phyloP scores from a whole-genome alignment of 1,139 yeast genomes.

The Pichia sp. region DNA sequence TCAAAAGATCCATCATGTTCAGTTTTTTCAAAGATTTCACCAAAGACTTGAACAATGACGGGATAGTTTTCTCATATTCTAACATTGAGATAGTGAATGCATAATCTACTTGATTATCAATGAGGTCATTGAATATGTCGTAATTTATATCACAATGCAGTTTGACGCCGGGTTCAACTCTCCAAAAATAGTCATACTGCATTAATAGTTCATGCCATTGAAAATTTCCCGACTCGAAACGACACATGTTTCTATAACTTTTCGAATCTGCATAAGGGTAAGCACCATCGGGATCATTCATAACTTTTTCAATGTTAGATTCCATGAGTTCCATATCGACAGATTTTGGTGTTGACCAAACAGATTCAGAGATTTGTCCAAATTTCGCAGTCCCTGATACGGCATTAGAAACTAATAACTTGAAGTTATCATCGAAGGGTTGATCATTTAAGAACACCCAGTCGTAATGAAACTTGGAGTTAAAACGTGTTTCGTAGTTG shows the following conservation, averaged over 20 bases:
- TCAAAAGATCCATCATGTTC: constrained; percentile 9
- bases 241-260: constrained; percentile 72
- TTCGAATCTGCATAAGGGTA: constrained; percentile 41
- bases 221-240: constrained; percentile 65
- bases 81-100: constrained; percentile 49
- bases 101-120: constrained; percentile 37
- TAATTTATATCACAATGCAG: constrained; percentile 48
- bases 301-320: constrained; percentile 36
- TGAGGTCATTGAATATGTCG: constrained; percentile 46
- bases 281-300: constrained; percentile 25
- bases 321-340: constrained; percentile 52
- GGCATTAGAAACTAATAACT: constrained; percentile 32
- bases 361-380: constrained; percentile 52
- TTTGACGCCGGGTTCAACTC: constrained; percentile 55
- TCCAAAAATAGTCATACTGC: constrained; percentile 44
- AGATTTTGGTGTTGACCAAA: constrained; percentile 66
- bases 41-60: constrained; percentile 37
- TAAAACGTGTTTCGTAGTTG: constrained; percentile 51
- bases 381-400: constrained; percentile 59
- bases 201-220: constrained; percentile 41
- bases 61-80: constrained; percentile 45
- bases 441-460: constrained; percentile 57
- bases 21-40: constrained; percentile 21
- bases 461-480: constrained; percentile 45
- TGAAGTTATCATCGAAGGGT: constrained; percentile 45